Evolutionary conservation across 2,329 filamentous ascomycete species (phyloP).

Genomic region (Clarireedia hainanense): DNA sequence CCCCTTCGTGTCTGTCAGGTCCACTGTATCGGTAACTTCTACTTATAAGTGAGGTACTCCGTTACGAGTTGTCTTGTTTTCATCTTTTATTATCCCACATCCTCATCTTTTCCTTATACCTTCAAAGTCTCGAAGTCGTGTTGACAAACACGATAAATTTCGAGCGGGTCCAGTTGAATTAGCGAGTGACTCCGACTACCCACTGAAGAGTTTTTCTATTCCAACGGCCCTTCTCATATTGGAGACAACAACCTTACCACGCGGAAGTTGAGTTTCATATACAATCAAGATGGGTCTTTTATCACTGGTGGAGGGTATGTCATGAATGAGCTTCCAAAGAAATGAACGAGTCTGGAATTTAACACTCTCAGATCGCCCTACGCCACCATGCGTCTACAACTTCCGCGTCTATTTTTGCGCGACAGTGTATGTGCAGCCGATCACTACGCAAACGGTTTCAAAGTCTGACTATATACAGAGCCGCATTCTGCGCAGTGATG

Average conservation of each 20-base stretch:
- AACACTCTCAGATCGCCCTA: slow-evolving; percentile 19
- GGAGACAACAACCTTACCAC: background rate
- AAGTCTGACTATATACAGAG: slow-evolving; percentile 18
- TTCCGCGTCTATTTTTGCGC: slow-evolving; percentile 18
- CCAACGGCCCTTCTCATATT: background rate
- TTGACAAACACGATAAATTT: background rate
- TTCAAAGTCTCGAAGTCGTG: background rate
- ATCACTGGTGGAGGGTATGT: slow-evolving; percentile 45
- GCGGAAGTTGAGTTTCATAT: background rate
- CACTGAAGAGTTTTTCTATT: background rate
- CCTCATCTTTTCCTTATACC: background rate
- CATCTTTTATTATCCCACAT: background rate
- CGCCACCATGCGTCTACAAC: slow-evolving; percentile 22
- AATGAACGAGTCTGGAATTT: slow-evolving; percentile 36
- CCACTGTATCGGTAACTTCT: slow-evolving; percentile 29
- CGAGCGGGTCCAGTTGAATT: background rate
- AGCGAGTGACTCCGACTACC: background rate
- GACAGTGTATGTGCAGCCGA: slow-evolving; percentile 14
- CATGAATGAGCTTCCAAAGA: slow-evolving; percentile 33
- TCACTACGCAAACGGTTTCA: slow-evolving; percentile 1
- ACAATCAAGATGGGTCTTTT: slow-evolving; percentile 33
- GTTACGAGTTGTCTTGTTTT: slow-evolving; percentile 41
- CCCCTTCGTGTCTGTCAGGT: background rate
- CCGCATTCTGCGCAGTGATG: slow-evolving; percentile 50
- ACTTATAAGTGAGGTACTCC: slow-evolving; percentile 43